phyloP scores from a whole-genome alignment of 495 filamentous ascomycete genomes.

The Hyaloscypha hepaticicola region DNA sequence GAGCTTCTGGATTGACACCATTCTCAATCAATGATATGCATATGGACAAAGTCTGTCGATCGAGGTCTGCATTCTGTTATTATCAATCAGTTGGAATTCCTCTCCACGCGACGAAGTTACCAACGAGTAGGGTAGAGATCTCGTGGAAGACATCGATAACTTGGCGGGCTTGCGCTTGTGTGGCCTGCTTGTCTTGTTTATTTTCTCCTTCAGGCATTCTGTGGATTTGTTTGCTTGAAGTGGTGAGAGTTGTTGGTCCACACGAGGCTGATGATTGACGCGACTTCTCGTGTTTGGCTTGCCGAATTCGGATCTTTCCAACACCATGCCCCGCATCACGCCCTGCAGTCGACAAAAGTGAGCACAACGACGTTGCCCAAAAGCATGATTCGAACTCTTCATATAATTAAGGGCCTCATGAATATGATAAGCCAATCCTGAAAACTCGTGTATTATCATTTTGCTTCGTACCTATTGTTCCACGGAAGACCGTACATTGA shows the following conservation, averaged over 20 bases:
- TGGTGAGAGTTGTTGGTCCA: too few species aligned
- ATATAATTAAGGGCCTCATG: neutral
- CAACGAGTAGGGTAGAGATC: slow-evolving; percentile 83
- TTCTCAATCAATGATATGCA: slow-evolving; percentile 97
- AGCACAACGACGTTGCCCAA: neutral
- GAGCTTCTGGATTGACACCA: slow-evolving; percentile 91
- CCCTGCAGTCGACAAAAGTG: slow-evolving; percentile 4
- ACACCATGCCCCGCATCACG: slow-evolving; percentile 6
- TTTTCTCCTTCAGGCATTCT: slow-evolving; percentile 26
- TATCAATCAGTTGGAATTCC: neutral
- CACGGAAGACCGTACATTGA: neutral
- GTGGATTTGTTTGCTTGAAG: slow-evolving; percentile 1
- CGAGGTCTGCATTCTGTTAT: slow-evolving; percentile 85
- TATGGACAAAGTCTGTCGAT: slow-evolving; percentile 83
- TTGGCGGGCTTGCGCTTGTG: slow-evolving; percentile 63
- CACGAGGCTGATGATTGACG: slow-evolving; percentile 1
- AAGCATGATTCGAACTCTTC: neutral
- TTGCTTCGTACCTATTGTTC: neutral
- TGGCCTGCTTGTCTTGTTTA: slow-evolving; percentile 26
- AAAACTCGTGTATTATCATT: neutral
- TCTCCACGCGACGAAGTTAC: slow-evolving; percentile 4
- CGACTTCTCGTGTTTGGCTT: neutral
- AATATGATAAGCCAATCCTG: neutral
- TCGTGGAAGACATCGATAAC: slow-evolving; percentile 95
- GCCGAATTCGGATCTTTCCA: slow-evolving; percentile 2